Evolutionary conservation across 2,329 filamentous ascomycete species (phyloP), one percentile per base, ranked within the genome.

Genomic region (Taxawa tesnikishii): DNA sequence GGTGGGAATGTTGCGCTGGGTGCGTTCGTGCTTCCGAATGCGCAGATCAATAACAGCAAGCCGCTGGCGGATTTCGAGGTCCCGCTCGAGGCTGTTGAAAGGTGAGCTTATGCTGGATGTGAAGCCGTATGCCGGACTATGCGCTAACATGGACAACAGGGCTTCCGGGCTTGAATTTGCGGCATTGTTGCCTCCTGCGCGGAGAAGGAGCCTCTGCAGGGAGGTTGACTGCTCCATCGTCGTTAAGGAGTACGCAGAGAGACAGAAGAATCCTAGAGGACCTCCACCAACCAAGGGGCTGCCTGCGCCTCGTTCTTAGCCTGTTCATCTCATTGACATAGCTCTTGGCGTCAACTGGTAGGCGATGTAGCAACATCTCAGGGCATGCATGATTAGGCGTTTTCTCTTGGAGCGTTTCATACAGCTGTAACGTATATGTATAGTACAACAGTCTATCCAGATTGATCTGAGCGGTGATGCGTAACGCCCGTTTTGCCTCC

Each of bases 11-110:
- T 98, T 19, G 84, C 85, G 18, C 63, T 98, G 21, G 90, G 83
- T 28, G 90, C 90, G 6, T 98, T 98, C 50, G 88, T 98, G 32
- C 67, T 98, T 47, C 90, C 90, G 11, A 98, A 98, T 55, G 85
- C 84, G 2, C 68, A 63, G 12, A 98, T 98, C 46, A 67, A 80
- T 23, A 98, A 94, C 57, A 69, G 75, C 39, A 94, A 90, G 64
- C 83, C 82, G 30, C 65, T 98, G 45, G 67, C 72, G 31, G 85
- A 94, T 52, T 98, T 98, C 50, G 88, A 96, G 65, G 90, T 96
- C 15, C 88, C 90, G 1, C 54, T 98, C 23, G 88, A 96, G 66
- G 81, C 79, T 7, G 76, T 98, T 21, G 90, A 98, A 70, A 71
- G 36, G 38, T 38, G 29, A 27, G 26, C 18, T 6, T 12, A 11